phyloP scores from a whole-genome alignment of 306 rosid genomes.

The Rubus idaeus region DNA sequence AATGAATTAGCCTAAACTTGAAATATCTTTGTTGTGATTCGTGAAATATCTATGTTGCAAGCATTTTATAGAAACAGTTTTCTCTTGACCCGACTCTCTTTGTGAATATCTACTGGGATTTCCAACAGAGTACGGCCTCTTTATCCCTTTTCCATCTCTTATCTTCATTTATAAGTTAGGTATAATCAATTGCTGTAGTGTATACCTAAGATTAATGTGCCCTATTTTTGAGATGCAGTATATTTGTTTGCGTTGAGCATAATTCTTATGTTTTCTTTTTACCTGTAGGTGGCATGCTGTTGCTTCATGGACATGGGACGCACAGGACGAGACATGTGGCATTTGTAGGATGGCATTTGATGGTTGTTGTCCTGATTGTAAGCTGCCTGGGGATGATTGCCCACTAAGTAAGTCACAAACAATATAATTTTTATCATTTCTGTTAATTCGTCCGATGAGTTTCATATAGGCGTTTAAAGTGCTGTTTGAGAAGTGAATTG shows the following conservation, averaged over 20 bases:
- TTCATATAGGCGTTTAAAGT: neutral
- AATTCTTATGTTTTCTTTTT: conserved; percentile 9
- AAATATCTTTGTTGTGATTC: neutral
- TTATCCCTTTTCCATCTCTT: conserved; percentile 16
- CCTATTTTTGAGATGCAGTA: neutral
- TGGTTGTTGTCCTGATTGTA: conserved; percentile 89
- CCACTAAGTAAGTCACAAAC: conserved; percentile 62
- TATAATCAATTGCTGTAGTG: neutral
- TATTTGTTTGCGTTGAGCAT: neutral
- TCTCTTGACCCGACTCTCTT: conserved; percentile 44
- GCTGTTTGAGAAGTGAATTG: neutral
- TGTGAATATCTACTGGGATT: conserved; percentile 23
- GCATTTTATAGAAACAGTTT: conserved; percentile 26
- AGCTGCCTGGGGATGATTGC: conserved; percentile 88
- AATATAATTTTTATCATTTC: conserved; percentile 1
- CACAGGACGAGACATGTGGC: conserved; percentile 85
- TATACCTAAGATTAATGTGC: neutral
- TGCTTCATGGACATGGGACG: conserved; percentile 96
- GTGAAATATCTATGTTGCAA: neutral
- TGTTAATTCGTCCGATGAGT: neutral
- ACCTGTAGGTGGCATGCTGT: conserved; percentile 75
- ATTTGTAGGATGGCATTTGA: conserved; percentile 94
- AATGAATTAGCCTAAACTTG: neutral
- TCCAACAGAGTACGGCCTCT: conserved; percentile 52
- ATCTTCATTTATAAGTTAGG: neutral